Conservation (phyloP, 495 filamentous ascomycete species). For the Aeminium ludgeri region DNA sequence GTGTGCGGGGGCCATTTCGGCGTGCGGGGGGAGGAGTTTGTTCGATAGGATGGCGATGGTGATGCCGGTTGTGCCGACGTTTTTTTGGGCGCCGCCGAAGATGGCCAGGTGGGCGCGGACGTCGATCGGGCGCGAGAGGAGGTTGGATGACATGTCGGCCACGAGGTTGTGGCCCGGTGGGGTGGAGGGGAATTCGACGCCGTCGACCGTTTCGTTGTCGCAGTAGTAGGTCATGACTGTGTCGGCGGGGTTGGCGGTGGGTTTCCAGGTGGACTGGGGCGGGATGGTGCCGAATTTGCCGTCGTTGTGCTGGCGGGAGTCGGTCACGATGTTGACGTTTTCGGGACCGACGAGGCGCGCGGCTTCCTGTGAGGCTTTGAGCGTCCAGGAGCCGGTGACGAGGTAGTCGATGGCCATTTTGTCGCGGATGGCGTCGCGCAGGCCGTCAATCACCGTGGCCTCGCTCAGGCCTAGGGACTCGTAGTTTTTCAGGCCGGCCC, state of each 20-base stretch:
- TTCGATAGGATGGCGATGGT: constrained; percentile 71
- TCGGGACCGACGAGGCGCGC: constrained; percentile 54
- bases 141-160: constrained; percentile 78
- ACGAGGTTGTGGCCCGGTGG: constrained; percentile 49
- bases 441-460: constrained; percentile 39
- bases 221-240: constrained; percentile 79
- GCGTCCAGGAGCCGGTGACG: constrained; percentile 82
- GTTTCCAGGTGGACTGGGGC: constrained; percentile 57
- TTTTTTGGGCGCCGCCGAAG: constrained; percentile 82
- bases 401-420: constrained; percentile 74
- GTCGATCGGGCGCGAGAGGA: constrained; percentile 47
- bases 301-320: constrained; percentile 49
- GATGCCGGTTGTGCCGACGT: constrained; percentile 69
- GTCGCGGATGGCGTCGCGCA: constrained; percentile 44
- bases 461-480: constrained; percentile 18
- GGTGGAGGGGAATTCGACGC: constrained; percentile 77
- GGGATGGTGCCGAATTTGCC: constrained; percentile 83
- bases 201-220: constrained; percentile 89
- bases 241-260: constrained; percentile 32
- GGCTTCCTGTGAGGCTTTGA: constrained; percentile 83
- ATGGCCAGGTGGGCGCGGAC: constrained; percentile 54
- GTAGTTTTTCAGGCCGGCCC: constrained; percentile 22
- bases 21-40: constrained; percentile 48
- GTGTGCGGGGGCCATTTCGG: constrained; percentile 37
- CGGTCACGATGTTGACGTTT: constrained; percentile 61